Base-by-base conservation (phyloP, 495 filamentous ascomycete species). In the Tetracladium marchalianum region DNA sequence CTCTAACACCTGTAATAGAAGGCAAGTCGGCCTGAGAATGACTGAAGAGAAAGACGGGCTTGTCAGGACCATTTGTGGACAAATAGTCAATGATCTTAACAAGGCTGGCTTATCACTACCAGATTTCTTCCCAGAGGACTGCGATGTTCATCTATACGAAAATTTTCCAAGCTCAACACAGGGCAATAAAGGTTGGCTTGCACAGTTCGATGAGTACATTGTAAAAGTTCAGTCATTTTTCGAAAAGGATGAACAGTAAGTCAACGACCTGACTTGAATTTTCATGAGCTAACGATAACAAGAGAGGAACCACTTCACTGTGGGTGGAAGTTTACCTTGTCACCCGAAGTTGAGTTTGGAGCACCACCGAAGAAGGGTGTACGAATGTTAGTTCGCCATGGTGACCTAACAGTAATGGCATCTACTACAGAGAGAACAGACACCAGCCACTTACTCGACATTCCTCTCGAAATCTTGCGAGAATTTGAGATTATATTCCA, bases 31-130 rank as follows among this genome's bases (percentile, higher is more conserved):
- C 12, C 38, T 24, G 1, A 5, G 13, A 11, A 32, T 52, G 5
- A 10, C 43, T 9, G 12, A 41, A 6, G 44, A 47, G 3, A 11
- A 19, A 4, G 34, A 52, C 22, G 49, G 47, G 31, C 13, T 44
- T 11, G 11, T 43, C 13, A 35, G 31, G 33, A 2, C 46, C 2
- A 39, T 52, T 9, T 41, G 18, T 24, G 49, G 18, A 8, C 43
- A 52, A 24, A 11, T 52, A 5, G 11, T 52, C 0, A 27, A 16
- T 24, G 43, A 24, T 22, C 22, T 52, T 7, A 11, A 13, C 34
- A 7, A 18, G 13, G 32, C 12, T 22, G 43, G 33, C 1, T 19
- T 46, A n/a, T 7, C 17, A 16, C 18, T 47, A 1, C 15, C 33
- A 16, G n/a, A 36, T 18, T 15, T 37, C 16, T 43, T 16, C 24